phyloP scores from a whole-genome alignment of 768 basidiomycete species.

The Mycena belliarum region DNA sequence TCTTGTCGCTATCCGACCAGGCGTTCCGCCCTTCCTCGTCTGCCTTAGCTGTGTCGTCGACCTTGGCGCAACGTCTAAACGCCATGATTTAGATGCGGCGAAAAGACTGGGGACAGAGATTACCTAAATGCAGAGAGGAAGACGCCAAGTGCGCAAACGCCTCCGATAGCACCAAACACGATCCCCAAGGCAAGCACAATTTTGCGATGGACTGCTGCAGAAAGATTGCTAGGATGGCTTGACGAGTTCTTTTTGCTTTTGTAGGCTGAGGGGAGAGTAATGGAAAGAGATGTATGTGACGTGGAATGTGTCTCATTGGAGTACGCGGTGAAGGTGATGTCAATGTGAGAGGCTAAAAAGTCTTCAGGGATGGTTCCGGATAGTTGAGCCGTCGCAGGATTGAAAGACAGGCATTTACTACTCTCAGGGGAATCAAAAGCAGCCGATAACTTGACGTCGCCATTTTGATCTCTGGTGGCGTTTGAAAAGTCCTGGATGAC shows the following conservation, averaged over 20 bases:
- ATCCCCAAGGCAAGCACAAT: constrained; percentile 61
- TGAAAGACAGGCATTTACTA: constrained; percentile 54
- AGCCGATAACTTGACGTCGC: constrained; percentile 54
- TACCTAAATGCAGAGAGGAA: constrained; percentile 59
- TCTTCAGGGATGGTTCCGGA: constrained; percentile 57
- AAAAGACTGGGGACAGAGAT: too few species aligned
- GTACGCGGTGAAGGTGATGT: constrained; percentile 67
- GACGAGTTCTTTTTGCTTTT: constrained; percentile 39
- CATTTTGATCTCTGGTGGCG: constrained; percentile 37
- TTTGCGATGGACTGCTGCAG: constrained; percentile 44
- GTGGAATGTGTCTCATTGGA: constrained; percentile 67
- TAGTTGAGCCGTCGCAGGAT: constrained; percentile 45
- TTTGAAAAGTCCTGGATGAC: constrained; percentile 60
- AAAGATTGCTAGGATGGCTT: constrained; percentile 36
- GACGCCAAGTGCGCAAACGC: constrained; percentile 53
- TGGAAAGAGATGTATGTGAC: constrained; percentile 60
- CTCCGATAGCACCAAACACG: constrained; percentile 63
- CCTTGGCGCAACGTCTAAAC: constrained; percentile 55
- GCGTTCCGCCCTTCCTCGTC: constrained; percentile 60
- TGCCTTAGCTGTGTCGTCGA: constrained; percentile 60
- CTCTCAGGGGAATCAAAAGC: constrained; percentile 54
- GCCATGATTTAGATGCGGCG: constrained; percentile 52
- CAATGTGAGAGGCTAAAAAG: constrained; percentile 42
- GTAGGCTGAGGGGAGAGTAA: constrained; percentile 45
- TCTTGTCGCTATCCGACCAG: constrained; percentile 65